Conservation (phyloP, 1,284 basidiomycete genomes). For the Leccinum pallidistipes region DNA sequence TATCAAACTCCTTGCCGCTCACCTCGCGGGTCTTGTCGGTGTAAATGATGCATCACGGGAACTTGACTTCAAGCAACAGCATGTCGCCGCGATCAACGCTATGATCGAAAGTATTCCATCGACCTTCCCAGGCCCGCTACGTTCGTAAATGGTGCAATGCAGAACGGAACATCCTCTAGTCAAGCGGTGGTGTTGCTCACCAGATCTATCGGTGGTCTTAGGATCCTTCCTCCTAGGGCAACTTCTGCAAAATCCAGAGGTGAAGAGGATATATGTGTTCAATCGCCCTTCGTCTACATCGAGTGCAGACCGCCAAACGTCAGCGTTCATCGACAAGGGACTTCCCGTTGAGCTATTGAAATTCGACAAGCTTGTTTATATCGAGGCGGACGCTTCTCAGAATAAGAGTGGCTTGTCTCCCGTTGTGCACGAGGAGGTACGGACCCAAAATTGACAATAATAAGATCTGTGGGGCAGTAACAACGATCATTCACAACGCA, state of each 20-base stretch:
- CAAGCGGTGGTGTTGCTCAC: conserved; percentile 10
- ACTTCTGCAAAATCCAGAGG: conserved; percentile 1
- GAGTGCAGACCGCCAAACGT: conserved; percentile 8
- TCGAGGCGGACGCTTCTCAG: conserved; percentile 12
- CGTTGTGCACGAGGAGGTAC: no score
- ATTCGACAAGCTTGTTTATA: conserved; percentile 3
- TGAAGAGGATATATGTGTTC: conserved; percentile 8
- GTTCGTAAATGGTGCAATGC: not conserved
- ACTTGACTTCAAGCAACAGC: not conserved
- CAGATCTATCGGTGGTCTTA: conserved; percentile 13
- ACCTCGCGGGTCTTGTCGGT: not conserved
- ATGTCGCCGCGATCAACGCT: conserved; percentile 3
- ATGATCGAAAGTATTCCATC: conserved; percentile 11
- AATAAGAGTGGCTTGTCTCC: conserved; percentile 7
- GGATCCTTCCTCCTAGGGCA: conserved; percentile 8
- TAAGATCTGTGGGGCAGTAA: not conserved
- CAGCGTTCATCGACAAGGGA: conserved; percentile 8
- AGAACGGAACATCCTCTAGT: not conserved
- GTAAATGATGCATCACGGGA: not conserved
- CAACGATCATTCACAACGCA: conserved; percentile 9
- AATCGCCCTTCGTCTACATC: conserved; percentile 10
- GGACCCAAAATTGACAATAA: not conserved
- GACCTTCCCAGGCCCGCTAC: not conserved
- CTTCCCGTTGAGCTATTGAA: not conserved
- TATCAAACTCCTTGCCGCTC: conserved; percentile 8